These are phyloP conservation scores for Quercus gilva DNA, from an alignment of 306 rosid species.

Conservation along the genomic window DNA sequence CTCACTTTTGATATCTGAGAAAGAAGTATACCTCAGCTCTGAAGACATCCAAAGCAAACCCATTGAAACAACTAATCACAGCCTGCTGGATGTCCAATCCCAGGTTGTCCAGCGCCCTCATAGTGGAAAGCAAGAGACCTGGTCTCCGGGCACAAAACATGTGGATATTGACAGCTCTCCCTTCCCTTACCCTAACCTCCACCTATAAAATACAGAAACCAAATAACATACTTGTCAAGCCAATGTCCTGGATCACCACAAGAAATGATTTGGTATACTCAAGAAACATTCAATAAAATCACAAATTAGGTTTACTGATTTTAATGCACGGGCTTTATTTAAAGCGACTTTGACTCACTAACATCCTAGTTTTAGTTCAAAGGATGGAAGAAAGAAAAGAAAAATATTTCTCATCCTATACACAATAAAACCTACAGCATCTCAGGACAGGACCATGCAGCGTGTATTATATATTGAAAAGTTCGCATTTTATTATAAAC, in stretches of 20 bases:
- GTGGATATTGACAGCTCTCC: conserved; percentile 92
- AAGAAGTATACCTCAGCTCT: conserved; percentile 77
- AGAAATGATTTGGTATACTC: conserved; percentile 5
- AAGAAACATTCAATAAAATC: not conserved
- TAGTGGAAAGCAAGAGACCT: conserved; percentile 86
- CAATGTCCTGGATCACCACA: conserved; percentile 11
- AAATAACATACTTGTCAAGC: not conserved
- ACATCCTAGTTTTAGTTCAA: not conserved
- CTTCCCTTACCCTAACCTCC: conserved; percentile 87
- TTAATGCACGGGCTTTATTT: not conserved
- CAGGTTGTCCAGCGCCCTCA: conserved; percentile 85
- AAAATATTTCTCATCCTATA: not conserved
- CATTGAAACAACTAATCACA: conserved; percentile 96
- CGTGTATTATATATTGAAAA: not conserved
- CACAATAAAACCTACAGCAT: not conserved
- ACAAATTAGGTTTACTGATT: not conserved
- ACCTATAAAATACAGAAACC: conserved; percentile 51
- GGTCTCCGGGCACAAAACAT: conserved; percentile 93
- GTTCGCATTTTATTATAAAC: not conserved
- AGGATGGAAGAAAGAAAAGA: not conserved
- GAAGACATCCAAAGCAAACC: conserved; percentile 92
- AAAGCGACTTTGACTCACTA: not conserved
- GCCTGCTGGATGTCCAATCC: conserved; percentile 98
- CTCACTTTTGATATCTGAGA: conserved; percentile 9
- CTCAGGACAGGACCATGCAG: conserved; percentile 5